Conservation (phyloP, 1,284 basidiomycete species). For the Fistulinella cinereoalba region DNA sequence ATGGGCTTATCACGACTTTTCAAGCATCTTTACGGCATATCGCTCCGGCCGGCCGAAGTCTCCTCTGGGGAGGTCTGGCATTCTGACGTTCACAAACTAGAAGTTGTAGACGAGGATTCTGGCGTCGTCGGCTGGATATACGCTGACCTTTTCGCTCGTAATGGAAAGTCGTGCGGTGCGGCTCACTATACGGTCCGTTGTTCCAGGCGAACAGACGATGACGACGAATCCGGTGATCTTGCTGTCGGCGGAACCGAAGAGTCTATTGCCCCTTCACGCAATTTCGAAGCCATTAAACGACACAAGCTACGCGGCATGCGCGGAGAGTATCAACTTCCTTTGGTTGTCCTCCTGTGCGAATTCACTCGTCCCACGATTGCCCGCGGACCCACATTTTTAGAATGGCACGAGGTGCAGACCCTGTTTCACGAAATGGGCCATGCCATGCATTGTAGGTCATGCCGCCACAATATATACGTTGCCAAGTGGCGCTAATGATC, state of each 20-base stretch:
- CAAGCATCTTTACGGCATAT: conserved; percentile 83
- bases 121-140: conserved; percentile 94
- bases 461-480: conserved; percentile 1
- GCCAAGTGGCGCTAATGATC: conserved; percentile 17
- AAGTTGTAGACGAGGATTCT: conserved; percentile 86
- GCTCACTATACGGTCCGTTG: conserved; percentile 98
- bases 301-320: conserved; percentile 55
- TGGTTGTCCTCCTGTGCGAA: conserved; percentile 91
- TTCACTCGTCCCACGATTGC: conserved; percentile 67
- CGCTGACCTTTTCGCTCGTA: conserved; percentile 84
- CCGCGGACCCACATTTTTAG: conserved; percentile 71
- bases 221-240: conserved; percentile 74
- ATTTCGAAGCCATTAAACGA: conserved; percentile 62
- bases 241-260: conserved; percentile 42
- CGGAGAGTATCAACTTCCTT: conserved; percentile 82
- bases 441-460: conserved; percentile 91
- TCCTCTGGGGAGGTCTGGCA: conserved; percentile 88
- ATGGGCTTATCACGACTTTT: conserved; percentile 86
- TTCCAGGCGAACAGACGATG: conserved; percentile 87
- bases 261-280: conserved; percentile 43
- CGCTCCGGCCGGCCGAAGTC: conserved; percentile 67
- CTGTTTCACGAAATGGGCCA: conserved; percentile 99
- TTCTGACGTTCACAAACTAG: conserved; percentile 82
- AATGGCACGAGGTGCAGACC: conserved; percentile 94
- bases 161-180: conserved; percentile 86